Evolutionary conservation across 2,329 filamentous ascomycete species (phyloP).

Genomic region (Nigrospora oryzae): DNA sequence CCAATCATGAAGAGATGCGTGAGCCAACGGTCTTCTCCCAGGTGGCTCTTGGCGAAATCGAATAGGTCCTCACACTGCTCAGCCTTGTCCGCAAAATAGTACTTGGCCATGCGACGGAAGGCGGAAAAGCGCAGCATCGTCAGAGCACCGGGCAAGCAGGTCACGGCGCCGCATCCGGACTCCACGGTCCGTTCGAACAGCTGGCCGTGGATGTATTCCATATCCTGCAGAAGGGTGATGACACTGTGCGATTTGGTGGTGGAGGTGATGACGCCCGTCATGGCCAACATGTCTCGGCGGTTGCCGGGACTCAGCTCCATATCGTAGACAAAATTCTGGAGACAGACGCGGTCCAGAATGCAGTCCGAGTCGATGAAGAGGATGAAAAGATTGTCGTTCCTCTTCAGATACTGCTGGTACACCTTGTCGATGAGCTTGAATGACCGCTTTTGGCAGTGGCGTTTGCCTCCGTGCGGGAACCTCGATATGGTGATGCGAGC

Average conservation of each 20-base stretch:
- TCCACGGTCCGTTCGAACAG: conserved; percentile 94
- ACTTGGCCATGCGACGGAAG: conserved; percentile 93
- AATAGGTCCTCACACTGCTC: conserved; percentile 94
- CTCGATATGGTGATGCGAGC: conserved; percentile 84
- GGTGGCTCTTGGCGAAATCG: conserved; percentile 90
- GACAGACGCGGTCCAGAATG: conserved; percentile 80
- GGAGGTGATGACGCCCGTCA: conserved; percentile 95
- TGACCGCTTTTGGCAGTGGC: conserved; percentile 86
- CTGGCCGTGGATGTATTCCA: conserved; percentile 97
- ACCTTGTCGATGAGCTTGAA: conserved; percentile 91
- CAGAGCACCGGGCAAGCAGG: conserved; percentile 88
- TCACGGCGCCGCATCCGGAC: conserved; percentile 87
- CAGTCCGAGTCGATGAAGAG: conserved; percentile 98
- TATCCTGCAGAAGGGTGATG: conserved; percentile 89
- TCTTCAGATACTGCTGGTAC: conserved; percentile 76
- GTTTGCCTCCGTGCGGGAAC: conserved; percentile 88
- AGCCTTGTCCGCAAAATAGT: conserved; percentile 96
- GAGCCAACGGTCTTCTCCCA: conserved; percentile 93
- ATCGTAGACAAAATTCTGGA: conserved; percentile 97
- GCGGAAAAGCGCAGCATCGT: conserved; percentile 95
- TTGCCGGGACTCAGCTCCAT: conserved; percentile 96
- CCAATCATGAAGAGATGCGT: conserved; percentile 99
- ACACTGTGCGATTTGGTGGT: conserved; percentile 83
- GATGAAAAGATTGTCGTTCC: conserved; percentile 88
- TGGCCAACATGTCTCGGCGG: conserved; percentile 86